phyloP scores from a whole-genome alignment of 257 asterid species.

The Orobanche coerulescens region DNA sequence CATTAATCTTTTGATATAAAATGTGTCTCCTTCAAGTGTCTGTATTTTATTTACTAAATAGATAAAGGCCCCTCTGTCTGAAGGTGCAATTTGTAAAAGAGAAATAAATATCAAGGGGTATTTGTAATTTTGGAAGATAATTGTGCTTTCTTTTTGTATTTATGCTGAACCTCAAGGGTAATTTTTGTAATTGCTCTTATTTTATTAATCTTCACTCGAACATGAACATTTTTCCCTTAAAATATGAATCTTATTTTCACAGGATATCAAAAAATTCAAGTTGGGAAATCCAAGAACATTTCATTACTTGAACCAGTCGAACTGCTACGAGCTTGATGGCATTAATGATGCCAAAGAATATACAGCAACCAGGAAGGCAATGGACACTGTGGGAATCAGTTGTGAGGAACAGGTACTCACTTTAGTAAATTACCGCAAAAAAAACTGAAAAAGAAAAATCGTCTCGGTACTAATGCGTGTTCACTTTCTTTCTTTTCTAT shows the following conservation, averaged over 20 bases:
- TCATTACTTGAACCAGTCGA: slow-evolving; percentile 91
- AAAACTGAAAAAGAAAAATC: not conserved
- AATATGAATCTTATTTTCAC: slow-evolving; percentile 23
- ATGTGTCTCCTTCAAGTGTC: not conserved
- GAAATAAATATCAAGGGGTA: not conserved
- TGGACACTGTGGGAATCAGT: slow-evolving; percentile 97
- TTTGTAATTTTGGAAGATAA: not conserved
- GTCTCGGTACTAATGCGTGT: not conserved
- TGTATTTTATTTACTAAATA: not conserved
- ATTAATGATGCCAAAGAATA: slow-evolving; percentile 84
- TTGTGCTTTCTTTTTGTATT: not conserved
- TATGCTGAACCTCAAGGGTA: not conserved
- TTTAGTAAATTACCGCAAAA: slow-evolving; percentile 12
- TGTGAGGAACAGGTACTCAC: slow-evolving; percentile 72
- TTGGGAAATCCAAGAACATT: slow-evolving; percentile 79
- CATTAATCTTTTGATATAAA: no score
- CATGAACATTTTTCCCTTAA: not conserved
- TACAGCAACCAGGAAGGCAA: slow-evolving; percentile 78
- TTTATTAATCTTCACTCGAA: not conserved
- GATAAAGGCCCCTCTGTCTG: not conserved
- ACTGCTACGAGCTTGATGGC: slow-evolving; percentile 75
- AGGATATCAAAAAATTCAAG: slow-evolving; percentile 75
- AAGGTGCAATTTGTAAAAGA: not conserved
- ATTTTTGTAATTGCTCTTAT: not conserved
- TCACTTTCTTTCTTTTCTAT: not conserved